These are phyloP conservation scores for Phalaenopsis hybrid DNA, from an alignment of 116 monocot species.

Conservation along the genomic window DNA sequence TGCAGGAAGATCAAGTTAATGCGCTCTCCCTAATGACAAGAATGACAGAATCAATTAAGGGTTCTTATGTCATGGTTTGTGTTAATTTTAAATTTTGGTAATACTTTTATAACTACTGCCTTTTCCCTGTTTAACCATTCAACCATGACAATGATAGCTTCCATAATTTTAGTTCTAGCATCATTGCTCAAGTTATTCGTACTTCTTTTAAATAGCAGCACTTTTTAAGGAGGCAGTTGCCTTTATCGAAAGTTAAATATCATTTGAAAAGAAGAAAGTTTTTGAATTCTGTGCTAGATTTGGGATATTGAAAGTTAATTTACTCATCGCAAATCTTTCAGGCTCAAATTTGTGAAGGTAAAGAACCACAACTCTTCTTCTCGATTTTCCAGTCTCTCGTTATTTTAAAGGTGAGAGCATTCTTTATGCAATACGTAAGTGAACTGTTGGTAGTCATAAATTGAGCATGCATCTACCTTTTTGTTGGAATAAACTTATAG, in stretches of 20 bases:
- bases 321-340: constrained; percentile 3
- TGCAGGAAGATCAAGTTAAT: constrained; percentile 43
- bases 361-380: constrained; percentile 46
- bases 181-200: not conserved
- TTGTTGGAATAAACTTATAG: constrained; percentile 22
- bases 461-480: not conserved
- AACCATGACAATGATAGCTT: not conserved
- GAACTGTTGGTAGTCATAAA: not conserved
- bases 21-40: constrained; percentile 20
- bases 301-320: not conserved
- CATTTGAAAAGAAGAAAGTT: not conserved
- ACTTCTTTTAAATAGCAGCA: not conserved
- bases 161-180: not conserved
- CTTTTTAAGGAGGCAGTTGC: not conserved
- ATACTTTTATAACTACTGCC: not conserved
- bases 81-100: not conserved
- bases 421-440: not conserved
- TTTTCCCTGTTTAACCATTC: not conserved
- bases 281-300: not conserved
- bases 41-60: constrained; percentile 36
- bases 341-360: constrained; percentile 50
- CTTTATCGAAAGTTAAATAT: not conserved
- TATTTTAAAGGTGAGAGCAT: constrained; percentile 34
- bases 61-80: constrained; percentile 32
- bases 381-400: constrained; percentile 33